Evolutionary conservation across 2,329 filamentous ascomycete genomes (phyloP).

Genomic region (Penicillium sp.): DNA sequence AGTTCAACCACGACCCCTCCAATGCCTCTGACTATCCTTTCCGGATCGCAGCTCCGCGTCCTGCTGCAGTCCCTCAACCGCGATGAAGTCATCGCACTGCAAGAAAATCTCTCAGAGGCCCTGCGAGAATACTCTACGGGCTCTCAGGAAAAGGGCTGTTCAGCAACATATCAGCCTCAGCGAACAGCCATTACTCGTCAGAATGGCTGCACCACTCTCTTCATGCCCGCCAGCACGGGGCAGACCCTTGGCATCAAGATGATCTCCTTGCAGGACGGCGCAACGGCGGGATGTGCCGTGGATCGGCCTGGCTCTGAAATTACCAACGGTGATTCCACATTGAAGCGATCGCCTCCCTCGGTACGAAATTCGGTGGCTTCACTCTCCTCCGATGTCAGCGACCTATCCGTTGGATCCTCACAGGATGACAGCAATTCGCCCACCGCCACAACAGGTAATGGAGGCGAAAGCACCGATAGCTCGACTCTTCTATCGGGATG

Average conservation of each 20-base stretch:
- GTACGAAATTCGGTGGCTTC: conserved; percentile 32
- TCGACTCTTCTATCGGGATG: conserved; percentile 28
- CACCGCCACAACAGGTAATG: conserved; percentile 11
- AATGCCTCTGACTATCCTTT: conserved; percentile 58
- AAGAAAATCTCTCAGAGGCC: conserved; percentile 54
- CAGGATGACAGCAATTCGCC: conserved; percentile 24
- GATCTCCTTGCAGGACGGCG: conserved; percentile 48
- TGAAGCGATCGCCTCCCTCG: conserved; percentile 15
- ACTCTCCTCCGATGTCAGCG: conserved; percentile 31
- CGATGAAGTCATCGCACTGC: conserved; percentile 54
- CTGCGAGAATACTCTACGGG: conserved; percentile 61
- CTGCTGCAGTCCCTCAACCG: conserved; percentile 52
- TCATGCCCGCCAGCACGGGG: conserved; percentile 61
- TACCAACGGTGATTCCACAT: conserved; percentile 13
- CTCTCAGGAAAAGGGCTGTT: conserved; percentile 54
- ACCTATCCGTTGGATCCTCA: conserved; percentile 33
- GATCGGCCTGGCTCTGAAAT: conserved; percentile 25
- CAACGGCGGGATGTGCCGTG: conserved; percentile 28
- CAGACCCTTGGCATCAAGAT: conserved; percentile 60
- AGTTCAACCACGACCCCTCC: neutral
- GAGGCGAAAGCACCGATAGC: conserved; percentile 21
- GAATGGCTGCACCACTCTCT: conserved; percentile 58
- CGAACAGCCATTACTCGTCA: conserved; percentile 56
- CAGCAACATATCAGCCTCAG: conserved; percentile 56
- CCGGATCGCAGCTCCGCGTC: conserved; percentile 50